Base-by-base conservation (phyloP, 108 stramenopile genomes). In the Stephanodiscus triporus region DNA sequence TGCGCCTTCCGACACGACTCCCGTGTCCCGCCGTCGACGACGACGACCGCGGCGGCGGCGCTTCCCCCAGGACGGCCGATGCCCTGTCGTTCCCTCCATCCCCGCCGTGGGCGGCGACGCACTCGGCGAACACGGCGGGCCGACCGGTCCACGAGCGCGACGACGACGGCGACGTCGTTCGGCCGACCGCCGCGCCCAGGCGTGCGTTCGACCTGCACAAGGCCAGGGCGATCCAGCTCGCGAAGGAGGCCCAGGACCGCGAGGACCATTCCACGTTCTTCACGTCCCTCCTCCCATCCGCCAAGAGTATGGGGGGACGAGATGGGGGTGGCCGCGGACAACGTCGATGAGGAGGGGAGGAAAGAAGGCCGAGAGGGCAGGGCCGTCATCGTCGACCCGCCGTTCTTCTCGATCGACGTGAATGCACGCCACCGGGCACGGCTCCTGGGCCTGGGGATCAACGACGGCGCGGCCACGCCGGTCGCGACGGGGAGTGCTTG, bases 1-100 rank as follows among this genome's bases (percentile, higher is more conserved):
- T 91, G 90, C 66, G 84, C 87, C 9, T 92, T 89, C 84, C 82
- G 86, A 32, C 89, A 90, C 71, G 89, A 88, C 54, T 62, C 76
- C n/a, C n/a, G n/a, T n/a, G n/a, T 22, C 59, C 65, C 2, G 26
- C 42, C n/a, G n/a, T n/a, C n/a, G n/a, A n/a, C n/a, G n/a, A n/a
- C n/a, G n/a, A n/a, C n/a, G n/a, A n/a, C n/a, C n/a, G n/a, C n/a
- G n/a, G n/a, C n/a, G n/a, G n/a, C n/a, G n/a, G n/a, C n/a, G n/a
- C n/a, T n/a, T n/a, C n/a, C n/a, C n/a, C n/a, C n/a, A n/a, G n/a
- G n/a, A n/a, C n/a, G n/a, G n/a, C n/a, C n/a, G n/a, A n/a, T n/a
- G n/a, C n/a, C n/a, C n/a, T n/a, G n/a, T n/a, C n/a, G n/a, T n/a
- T n/a, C n/a, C n/a, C n/a, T n/a, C n/a, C n/a, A n/a, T n/a, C n/a